Evolutionary conservation across 2,329 filamentous ascomycete genomes (phyloP).

Genomic region (Dryadomyces quercus-mongolicae): DNA sequence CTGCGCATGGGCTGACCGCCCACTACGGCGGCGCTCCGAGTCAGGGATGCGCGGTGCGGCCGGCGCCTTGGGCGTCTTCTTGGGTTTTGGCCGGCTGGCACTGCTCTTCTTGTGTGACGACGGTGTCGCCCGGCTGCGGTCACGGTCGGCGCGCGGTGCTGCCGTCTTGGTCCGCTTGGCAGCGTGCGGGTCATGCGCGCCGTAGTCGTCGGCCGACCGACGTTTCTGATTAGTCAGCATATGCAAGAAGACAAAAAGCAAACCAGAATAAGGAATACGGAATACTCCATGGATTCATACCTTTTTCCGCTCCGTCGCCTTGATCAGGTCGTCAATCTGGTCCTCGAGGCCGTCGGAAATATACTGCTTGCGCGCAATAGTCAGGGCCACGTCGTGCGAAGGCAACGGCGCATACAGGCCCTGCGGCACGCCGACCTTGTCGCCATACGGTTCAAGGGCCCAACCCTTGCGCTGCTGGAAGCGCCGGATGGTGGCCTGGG

Average conservation of each 20-base stretch:
- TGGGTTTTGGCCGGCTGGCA: constrained; percentile 15
- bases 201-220: constrained; percentile 38
- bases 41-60: constrained; percentile 18
- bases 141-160: not conserved
- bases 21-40: constrained; percentile 42
- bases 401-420: constrained; percentile 66
- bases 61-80: constrained; percentile 1
- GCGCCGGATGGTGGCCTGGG: constrained; percentile 67
- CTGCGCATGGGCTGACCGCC: constrained; percentile 30
- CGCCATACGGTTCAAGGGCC: constrained; percentile 72
- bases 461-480: constrained; percentile 82
- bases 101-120: not conserved
- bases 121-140: constrained; percentile 13
- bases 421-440: constrained; percentile 68
- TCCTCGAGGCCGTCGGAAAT: constrained; percentile 68
- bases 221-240: constrained; percentile 33
- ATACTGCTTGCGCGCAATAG: constrained; percentile 77
- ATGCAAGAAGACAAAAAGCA: not conserved
- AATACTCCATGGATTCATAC: constrained; percentile 21
- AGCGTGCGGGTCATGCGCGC: constrained; percentile 22
- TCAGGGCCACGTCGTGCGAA: constrained; percentile 66
- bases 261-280: too few species aligned
- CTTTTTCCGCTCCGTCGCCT: constrained; percentile 61
- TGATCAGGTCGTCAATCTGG: constrained; percentile 56
- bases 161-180: constrained; percentile 25